Evolutionary conservation across 2,329 filamentous ascomycete species (phyloP).

Genomic region (Colletotrichum eleusines): DNA sequence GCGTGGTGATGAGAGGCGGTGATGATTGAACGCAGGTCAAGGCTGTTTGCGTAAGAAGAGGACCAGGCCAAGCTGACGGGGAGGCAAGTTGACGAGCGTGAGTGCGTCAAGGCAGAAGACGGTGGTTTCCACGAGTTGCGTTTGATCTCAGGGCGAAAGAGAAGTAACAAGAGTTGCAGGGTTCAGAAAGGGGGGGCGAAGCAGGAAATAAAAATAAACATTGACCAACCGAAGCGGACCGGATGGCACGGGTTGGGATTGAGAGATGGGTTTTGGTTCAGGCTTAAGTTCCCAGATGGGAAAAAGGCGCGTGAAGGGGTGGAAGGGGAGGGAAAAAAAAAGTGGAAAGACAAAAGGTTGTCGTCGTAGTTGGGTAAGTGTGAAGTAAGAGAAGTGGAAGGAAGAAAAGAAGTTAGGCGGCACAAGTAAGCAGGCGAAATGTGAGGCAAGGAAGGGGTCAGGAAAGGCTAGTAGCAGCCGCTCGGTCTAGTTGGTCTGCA

Average conservation of each 20-base stretch:
- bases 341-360: constrained; percentile 10
- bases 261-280: constrained; percentile 23
- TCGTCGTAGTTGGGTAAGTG: constrained; percentile 14
- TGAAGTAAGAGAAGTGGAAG: neutral
- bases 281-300: constrained; percentile 4
- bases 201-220: constrained; percentile 17
- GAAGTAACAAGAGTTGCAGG: constrained; percentile 15
- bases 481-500: constrained; percentile 5
- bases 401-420: constrained; percentile 4
- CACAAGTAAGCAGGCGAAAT: constrained; percentile 31
- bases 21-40: constrained; percentile 10
- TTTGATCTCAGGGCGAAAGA: constrained; percentile 19
- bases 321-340: neutral
- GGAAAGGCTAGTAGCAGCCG: constrained; percentile 25
- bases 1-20: constrained; percentile 11
- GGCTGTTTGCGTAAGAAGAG: neutral
- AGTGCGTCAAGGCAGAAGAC: neutral
- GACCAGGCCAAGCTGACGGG: neutral
- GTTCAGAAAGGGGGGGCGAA: neutral
- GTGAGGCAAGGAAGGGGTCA: constrained; percentile 25
- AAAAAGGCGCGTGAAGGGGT: neutral
- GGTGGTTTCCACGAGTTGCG: constrained; percentile 14
- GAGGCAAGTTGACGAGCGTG: constrained; percentile 10
- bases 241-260: constrained; percentile 27
- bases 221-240: constrained; percentile 20